Evolutionary conservation across 306 rosid genomes (phyloP).

Genomic region (Trifolium repens): DNA sequence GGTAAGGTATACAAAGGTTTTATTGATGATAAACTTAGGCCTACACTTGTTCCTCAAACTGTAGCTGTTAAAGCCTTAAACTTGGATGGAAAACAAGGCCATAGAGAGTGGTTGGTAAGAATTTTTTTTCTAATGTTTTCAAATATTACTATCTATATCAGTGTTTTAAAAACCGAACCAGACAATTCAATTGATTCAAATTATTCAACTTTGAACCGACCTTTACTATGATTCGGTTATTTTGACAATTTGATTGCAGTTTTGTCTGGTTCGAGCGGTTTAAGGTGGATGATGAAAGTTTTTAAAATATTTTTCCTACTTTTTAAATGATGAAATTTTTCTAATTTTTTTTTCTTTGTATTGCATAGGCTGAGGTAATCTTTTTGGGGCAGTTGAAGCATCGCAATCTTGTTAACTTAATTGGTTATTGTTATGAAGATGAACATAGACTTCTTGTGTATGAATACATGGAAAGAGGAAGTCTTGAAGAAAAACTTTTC

Average conservation of each 20-base stretch:
- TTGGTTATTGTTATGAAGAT: constrained; percentile 93
- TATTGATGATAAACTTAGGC: constrained; percentile 65
- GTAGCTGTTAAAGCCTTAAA: constrained; percentile 87
- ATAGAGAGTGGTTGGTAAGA: constrained; percentile 94
- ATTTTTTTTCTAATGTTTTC: neutral
- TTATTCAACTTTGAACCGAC: neutral
- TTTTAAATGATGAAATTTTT: neutral
- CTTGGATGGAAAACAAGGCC: constrained; percentile 91
- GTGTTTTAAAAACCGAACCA: neutral
- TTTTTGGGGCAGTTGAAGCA: constrained; percentile 91
- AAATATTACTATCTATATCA: neutral
- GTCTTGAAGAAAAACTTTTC: constrained; percentile 69
- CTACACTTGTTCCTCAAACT: constrained; percentile 56
- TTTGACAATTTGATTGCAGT: neutral
- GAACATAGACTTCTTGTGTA: constrained; percentile 89
- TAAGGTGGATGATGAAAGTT: neutral
- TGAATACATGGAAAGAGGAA: constrained; percentile 81
- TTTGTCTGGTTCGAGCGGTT: neutral
- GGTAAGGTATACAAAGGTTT: constrained; percentile 91
- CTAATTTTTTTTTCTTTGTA: neutral
- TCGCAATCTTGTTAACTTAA: constrained; percentile 80
- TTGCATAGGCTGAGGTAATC: constrained; percentile 77
- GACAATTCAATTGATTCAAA: neutral
- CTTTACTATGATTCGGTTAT: neutral
- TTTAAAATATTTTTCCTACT: neutral